Evolutionary conservation across 1,284 basidiomycete genomes (phyloP), one percentile per base, ranked within the genome.

Genomic region (Cerioporus squamosus): DNA sequence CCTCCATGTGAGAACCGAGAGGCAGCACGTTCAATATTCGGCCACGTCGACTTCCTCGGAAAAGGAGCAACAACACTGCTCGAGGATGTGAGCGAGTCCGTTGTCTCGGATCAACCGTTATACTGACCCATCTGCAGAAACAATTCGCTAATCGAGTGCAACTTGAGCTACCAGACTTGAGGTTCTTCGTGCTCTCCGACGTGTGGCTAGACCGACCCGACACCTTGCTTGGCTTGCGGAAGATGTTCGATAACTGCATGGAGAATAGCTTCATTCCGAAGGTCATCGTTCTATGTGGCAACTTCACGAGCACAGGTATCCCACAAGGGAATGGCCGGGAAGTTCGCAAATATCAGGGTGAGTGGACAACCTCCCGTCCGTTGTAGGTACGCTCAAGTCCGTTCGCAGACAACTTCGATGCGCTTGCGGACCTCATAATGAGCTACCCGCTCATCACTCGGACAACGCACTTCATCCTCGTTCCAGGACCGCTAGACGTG

Each of bases 171-270:
- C 75, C 86, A 9, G 87, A 94, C 57, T 77, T 93, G n/a, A 86
- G 94, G 50, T 95, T 99, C 77, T 94, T 98, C 72, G 88, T 98
- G 63, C 81, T 99, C 26, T 98, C 96, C 0, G 97, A 99, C 72
- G 86, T 97, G 5, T 94, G 93, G 86, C 79, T 97, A n/a, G 96
- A 99, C 74, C 87, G 95, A 63, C 88, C 93, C 0, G 84, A 90
- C 57, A 95, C 94, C 1, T 74, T 98, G 12, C 74, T 79, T 7
- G 94, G 93, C 1, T 81, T 99, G 12, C 82, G 85, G 56, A 88
- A 89, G 64, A 85, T 99, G 76, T 90, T 99, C 65, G 90, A 96
- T 65, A 94, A 94, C 49, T 99, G 97, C 72, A 86, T 96, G 39
- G 92, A 94, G 63, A 92, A 90, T 52, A 89, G 84, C 63, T 93